Evolutionary conservation across 1,284 basidiomycete species (phyloP).

Genomic region (Mixia osmundae): DNA sequence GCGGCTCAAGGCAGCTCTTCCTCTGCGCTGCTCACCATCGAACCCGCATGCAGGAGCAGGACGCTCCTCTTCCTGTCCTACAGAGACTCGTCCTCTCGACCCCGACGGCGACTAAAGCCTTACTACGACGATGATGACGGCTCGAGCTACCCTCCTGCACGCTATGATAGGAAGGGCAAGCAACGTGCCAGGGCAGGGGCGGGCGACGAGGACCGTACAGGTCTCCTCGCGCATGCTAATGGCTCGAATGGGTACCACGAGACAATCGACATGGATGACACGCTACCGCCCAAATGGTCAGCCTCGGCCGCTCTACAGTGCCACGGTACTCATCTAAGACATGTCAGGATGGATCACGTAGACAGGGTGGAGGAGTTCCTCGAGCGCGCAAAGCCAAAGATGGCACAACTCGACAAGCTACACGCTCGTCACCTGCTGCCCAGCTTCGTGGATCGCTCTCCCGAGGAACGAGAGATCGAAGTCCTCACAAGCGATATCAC

Average conservation of each 20-base stretch:
- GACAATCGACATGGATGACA: slow-evolving; percentile 34
- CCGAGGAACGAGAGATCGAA: slow-evolving; percentile 87
- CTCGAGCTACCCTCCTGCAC: slow-evolving; percentile 27
- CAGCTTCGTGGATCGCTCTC: slow-evolving; percentile 78
- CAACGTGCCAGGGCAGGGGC: slow-evolving; percentile 33
- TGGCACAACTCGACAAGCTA: slow-evolving; percentile 61
- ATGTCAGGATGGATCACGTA: slow-evolving; percentile 59
- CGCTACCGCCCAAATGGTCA: slow-evolving; percentile 45
- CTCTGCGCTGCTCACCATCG: no score
- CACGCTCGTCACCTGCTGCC: slow-evolving; percentile 89
- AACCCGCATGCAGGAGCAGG: no score
- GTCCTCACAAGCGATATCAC: slow-evolving; percentile 67
- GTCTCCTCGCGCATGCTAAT: slow-evolving; percentile 4
- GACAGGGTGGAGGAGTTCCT: slow-evolving; percentile 68
- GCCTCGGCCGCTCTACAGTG: slow-evolving; percentile 8
- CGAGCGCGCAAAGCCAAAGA: slow-evolving; percentile 42
- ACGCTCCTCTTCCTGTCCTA: slow-evolving; percentile 89
- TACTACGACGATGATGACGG: slow-evolving; percentile 19
- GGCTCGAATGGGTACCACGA: slow-evolving; percentile 9
- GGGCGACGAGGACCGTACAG: slow-evolving; percentile 8
- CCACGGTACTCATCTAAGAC: slow-evolving; percentile 9
- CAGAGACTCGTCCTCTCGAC: slow-evolving; percentile 42
- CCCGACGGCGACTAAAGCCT: slow-evolving; percentile 23
- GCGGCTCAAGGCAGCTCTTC: no score
- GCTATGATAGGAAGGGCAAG: slow-evolving; percentile 33